Conservation (phyloP, 2,329 filamentous ascomycete species). For the Ceratocystis harringtonii region DNA sequence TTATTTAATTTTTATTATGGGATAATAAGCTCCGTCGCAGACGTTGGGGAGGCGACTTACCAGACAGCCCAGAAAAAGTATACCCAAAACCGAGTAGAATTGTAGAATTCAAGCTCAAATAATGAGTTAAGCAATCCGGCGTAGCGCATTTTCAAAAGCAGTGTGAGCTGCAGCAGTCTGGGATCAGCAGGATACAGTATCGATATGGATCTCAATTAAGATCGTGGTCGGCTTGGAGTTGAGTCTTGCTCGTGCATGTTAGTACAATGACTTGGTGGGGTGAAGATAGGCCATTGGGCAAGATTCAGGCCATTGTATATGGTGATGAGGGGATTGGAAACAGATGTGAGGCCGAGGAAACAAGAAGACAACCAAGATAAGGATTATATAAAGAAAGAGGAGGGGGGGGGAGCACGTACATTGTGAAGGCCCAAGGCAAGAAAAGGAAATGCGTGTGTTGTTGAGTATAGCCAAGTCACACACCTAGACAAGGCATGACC, state of each 20-base stretch:
- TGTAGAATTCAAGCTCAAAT: conserved; percentile 26
- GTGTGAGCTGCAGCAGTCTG: background rate
- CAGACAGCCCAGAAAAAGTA: conserved; percentile 25
- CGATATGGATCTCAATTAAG: background rate
- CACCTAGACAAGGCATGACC: conserved; percentile 15
- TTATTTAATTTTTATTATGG: background rate
- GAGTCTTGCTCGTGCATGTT: background rate
- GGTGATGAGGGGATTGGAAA: background rate
- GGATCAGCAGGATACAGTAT: background rate
- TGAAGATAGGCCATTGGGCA: background rate
- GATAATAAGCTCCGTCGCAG: no score
- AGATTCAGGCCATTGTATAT: background rate
- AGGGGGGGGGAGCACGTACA: background rate
- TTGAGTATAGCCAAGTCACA: conserved; percentile 11
- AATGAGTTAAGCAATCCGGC: conserved; percentile 19
- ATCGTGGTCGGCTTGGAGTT: background rate
- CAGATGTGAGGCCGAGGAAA: background rate
- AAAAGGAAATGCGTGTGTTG: background rate
- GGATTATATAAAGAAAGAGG: background rate
- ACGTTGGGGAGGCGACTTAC: conserved; percentile 23
- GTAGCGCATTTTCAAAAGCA: conserved; percentile 9
- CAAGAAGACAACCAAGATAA: background rate
- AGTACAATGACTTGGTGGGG: background rate
- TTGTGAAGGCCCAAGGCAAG: background rate
- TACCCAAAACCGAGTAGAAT: conserved; percentile 34